These are phyloP conservation scores for Waltergamsia citrina DNA, from an alignment of 2,329 filamentous ascomycete genomes.

Conservation along the genomic window DNA sequence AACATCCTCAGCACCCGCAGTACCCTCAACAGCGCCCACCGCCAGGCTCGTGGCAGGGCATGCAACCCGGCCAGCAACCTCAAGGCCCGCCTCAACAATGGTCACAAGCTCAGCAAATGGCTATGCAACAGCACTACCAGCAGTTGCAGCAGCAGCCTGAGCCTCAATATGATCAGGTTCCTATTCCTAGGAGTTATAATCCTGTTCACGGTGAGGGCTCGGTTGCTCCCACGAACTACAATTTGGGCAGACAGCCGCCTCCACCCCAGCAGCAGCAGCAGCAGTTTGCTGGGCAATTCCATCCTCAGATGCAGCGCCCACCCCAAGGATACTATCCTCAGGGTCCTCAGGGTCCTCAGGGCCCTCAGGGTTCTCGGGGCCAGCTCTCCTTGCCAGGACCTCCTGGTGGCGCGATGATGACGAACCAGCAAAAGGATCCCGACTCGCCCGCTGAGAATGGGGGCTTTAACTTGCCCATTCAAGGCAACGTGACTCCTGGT, in stretches of 20 bases:
- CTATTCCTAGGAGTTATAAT: conserved; percentile 25
- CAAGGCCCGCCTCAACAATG: no score
- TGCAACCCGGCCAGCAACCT: no score
- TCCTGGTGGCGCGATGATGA: no score
- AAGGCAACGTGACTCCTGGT: neutral
- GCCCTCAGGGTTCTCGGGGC: neutral
- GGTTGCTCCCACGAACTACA: conserved; percentile 17
- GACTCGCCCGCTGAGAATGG: neutral
- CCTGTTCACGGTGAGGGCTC: conserved; percentile 25
- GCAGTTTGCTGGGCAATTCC: conserved; percentile 3
- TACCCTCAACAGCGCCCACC: neutral
- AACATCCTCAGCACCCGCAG: neutral
- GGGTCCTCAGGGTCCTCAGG: conserved; percentile 1
- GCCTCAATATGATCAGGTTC: conserved; percentile 4
- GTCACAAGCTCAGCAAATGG: no score
- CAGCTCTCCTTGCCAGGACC: no score
- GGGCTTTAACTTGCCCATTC: neutral
- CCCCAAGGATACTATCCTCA: conserved; percentile 5
- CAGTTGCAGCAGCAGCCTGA: neutral
- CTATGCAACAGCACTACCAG: neutral
- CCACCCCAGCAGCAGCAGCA: conserved; percentile 8
- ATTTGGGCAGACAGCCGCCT: conserved; percentile 10
- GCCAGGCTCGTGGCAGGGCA: no score
- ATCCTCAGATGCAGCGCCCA: conserved; percentile 6
- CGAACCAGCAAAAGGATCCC: no score